These are phyloP conservation scores for Rhizopogon vesiculosus DNA, from an alignment of 768 basidiomycete genomes.

Conservation along the genomic window DNA sequence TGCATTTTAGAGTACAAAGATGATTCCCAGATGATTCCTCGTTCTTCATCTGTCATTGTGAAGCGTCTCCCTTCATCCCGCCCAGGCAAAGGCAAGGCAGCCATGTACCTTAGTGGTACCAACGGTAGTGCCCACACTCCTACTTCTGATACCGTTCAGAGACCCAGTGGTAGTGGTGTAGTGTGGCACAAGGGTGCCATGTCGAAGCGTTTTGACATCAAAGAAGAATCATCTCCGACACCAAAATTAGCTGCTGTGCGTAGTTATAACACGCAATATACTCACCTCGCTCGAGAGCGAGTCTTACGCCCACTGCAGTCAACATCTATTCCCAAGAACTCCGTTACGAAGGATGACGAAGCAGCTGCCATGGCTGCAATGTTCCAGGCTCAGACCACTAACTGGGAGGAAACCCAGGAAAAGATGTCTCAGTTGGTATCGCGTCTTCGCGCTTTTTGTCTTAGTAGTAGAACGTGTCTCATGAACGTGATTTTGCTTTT, in stretches of 20 bases:
- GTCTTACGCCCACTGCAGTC: conserved; percentile 27
- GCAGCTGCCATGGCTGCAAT: conserved; percentile 97
- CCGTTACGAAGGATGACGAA: conserved; percentile 68
- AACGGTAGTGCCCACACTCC: conserved; percentile 35
- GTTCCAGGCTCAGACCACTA: conserved; percentile 90
- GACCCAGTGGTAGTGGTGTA: conserved; percentile 31
- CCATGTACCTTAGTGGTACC: conserved; percentile 63
- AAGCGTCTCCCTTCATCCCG: conserved; percentile 82
- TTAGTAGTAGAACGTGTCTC: conserved; percentile 69
- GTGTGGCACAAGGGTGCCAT: conserved; percentile 70
- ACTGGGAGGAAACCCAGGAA: conserved; percentile 99
- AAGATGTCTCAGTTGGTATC: conserved; percentile 98
- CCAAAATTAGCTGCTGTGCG: conserved; percentile 26
- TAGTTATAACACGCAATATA: conserved; percentile 22
- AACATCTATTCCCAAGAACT: conserved; percentile 36
- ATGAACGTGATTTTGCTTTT: conserved; percentile 55
- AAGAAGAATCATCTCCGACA: conserved; percentile 49
- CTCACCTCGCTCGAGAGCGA: conserved; percentile 17
- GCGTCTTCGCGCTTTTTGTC: conserved; percentile 50
- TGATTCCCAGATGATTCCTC: conserved; percentile 87
- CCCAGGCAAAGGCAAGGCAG: conserved; percentile 79
- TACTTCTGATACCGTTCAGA: conserved; percentile 42
- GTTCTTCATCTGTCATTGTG: conserved; percentile 91
- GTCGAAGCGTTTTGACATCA: conserved; percentile 88
- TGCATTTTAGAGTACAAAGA: conserved; percentile 73